Conservation (phyloP, 2,329 filamentous ascomycete genomes). For the Torrubiella hemipterigena region DNA sequence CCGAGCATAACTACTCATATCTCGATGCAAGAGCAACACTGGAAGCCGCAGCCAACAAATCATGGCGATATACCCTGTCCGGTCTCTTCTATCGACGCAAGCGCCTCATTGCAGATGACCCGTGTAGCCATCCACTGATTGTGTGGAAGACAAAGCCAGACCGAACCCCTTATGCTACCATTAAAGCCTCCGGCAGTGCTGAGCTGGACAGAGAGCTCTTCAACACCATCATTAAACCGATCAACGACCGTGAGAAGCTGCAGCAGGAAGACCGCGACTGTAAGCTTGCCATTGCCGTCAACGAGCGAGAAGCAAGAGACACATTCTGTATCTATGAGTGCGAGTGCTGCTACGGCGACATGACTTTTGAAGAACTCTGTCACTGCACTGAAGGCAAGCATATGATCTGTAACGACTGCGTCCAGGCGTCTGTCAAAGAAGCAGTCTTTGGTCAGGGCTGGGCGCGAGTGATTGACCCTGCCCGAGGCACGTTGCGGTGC, state of each 20-base stretch:
- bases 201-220: slow-evolving; percentile 54
- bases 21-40: slow-evolving; percentile 59
- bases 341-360: slow-evolving; percentile 63
- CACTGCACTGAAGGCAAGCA: slow-evolving; percentile 59
- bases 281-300: slow-evolving; percentile 38
- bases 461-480: slow-evolving; percentile 64
- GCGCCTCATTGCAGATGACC: slow-evolving; percentile 36
- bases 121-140: slow-evolving; percentile 50
- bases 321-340: slow-evolving; percentile 53
- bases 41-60: slow-evolving; percentile 55
- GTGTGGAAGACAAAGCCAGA: slow-evolving; percentile 46
- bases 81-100: slow-evolving; percentile 59
- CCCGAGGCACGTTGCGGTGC: slow-evolving; percentile 66
- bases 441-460: slow-evolving; percentile 90
- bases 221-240: slow-evolving; percentile 40
- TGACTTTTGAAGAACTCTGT: slow-evolving; percentile 61
- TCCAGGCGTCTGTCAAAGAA: slow-evolving; percentile 71
- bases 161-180: slow-evolving; percentile 43
- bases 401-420: slow-evolving; percentile 70
- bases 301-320: slow-evolving; percentile 46
- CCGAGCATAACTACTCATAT: slow-evolving; percentile 72
- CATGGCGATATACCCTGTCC: slow-evolving; percentile 66
- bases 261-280: slow-evolving; percentile 39
- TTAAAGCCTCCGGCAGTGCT: slow-evolving; percentile 53
- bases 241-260: slow-evolving; percentile 30